A percentile compares a stretch with the other conserved stretches of the same genome.
phyloP scores from a whole-genome alignment of 305 asterid genomes.

The Rubia balearica region DNA sequence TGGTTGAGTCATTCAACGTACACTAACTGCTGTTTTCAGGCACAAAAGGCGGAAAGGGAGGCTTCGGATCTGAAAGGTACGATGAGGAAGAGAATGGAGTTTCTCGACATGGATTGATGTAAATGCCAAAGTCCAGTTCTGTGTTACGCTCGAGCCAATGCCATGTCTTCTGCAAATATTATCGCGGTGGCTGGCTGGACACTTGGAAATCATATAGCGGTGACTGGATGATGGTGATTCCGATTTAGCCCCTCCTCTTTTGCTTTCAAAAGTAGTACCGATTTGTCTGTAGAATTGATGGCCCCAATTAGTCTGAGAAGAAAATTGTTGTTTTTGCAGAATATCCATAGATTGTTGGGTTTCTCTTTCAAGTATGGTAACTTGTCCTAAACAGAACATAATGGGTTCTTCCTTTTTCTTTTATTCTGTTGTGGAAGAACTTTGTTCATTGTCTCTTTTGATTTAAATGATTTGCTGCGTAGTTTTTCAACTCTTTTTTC shows the following conservation, averaged over 20 bases:
- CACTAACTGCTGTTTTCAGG: constrained; percentile 34
- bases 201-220: constrained; percentile 12
- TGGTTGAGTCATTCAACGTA: no score
- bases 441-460: background rate
- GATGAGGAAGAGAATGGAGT: constrained; percentile 90
- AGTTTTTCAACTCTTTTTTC: no score
- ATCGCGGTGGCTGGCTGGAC: constrained; percentile 37
- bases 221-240: constrained; percentile 22
- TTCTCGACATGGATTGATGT: constrained; percentile 76
- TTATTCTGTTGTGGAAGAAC: constrained; percentile 14
- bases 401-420: constrained; percentile 15
- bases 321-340: constrained; percentile 10
- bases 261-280: background rate
- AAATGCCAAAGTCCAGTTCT: constrained; percentile 25
- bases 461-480: no score
- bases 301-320: background rate
- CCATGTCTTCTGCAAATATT: constrained; percentile 60
- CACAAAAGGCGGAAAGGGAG: constrained; percentile 80
- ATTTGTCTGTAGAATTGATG: constrained; percentile 17
- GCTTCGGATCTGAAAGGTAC: constrained; percentile 77
- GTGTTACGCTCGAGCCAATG: constrained; percentile 20
- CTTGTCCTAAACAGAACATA: background rate
- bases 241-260: background rate
- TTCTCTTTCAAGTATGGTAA: background rate
- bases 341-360: constrained; percentile 3